Evolutionary conservation across 257 asterid species (phyloP).

Genomic region (Paraleonurus japonicus): DNA sequence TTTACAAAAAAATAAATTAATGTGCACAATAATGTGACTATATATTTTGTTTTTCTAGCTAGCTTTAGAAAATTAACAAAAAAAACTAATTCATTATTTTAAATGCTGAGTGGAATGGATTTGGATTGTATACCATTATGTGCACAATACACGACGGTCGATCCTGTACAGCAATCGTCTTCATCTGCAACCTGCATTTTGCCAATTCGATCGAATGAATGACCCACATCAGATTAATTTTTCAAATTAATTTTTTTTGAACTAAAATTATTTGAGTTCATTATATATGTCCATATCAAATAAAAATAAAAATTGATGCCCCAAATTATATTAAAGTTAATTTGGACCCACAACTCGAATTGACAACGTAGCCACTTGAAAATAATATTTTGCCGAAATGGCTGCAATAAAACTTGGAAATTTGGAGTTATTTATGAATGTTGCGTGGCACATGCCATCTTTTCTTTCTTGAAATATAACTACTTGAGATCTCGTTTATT

Average conservation of each 20-base stretch:
- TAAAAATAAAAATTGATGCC: neutral
- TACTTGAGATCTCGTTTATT: neutral
- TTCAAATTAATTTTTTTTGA: conserved; percentile 13
- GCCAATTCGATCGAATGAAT: neutral
- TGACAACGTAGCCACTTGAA: conserved; percentile 20
- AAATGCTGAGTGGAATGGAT: no score
- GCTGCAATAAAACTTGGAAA: neutral
- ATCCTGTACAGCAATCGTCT: conserved; percentile 22
- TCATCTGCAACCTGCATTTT: conserved; percentile 9
- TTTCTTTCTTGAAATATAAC: neutral
- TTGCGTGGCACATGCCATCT: neutral
- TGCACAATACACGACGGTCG: no score
- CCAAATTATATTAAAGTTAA: conserved; percentile 25
- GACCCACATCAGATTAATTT: conserved; percentile 19
- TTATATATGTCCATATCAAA: neutral
- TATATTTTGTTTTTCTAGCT: neutral
- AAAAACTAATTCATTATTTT: neutral
- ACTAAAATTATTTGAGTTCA: no score
- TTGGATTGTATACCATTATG: no score
- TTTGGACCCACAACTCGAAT: conserved; percentile 10
- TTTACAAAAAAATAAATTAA: no score
- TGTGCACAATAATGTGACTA: neutral
- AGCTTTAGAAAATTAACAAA: neutral
- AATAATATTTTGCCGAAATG: neutral
- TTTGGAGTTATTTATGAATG: neutral